Conservation (phyloP, 345 rosid genomes). For the Stellera chamaejasme region DNA sequence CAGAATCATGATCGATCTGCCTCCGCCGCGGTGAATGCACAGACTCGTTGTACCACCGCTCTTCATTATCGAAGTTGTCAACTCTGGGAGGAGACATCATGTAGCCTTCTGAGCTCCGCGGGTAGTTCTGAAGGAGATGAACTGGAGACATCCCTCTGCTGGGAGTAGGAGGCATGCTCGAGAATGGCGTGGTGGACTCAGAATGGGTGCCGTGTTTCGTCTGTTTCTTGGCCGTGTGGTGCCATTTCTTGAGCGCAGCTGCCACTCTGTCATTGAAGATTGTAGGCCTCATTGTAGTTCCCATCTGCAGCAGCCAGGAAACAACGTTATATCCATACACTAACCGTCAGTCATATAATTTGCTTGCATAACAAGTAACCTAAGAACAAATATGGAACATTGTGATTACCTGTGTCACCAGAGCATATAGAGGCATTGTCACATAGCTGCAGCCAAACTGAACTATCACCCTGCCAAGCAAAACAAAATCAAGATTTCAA, state of each 20-base stretch:
- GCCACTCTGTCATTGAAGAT: constrained; percentile 74
- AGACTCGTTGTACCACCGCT: constrained; percentile 49
- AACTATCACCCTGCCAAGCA: constrained; percentile 49
- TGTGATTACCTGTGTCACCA: constrained; percentile 75
- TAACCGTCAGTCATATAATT: too few species aligned
- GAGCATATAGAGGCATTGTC: constrained; percentile 92
- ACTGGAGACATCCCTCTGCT: constrained; percentile 57
- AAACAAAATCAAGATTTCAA: neutral
- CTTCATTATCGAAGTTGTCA: constrained; percentile 23
- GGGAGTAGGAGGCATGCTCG: constrained; percentile 71
- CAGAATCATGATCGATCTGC: constrained; percentile 9
- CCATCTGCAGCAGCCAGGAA: constrained; percentile 51
- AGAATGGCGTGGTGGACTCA: constrained; percentile 35
- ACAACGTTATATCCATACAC: too few species aligned
- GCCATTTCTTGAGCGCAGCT: constrained; percentile 74
- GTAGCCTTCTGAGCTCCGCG: constrained; percentile 39
- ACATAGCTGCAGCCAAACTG: constrained; percentile 91
- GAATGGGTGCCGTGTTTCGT: constrained; percentile 49
- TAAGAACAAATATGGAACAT: neutral
- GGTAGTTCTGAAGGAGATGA: constrained; percentile 47
- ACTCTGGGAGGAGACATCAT: constrained; percentile 34
- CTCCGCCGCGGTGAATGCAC: constrained; percentile 23
- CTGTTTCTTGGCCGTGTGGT: constrained; percentile 49
- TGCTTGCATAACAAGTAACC: too few species aligned
- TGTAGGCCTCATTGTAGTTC: constrained; percentile 74